Base-by-base conservation (phyloP, 1,284 basidiomycete genomes). In the Anthracocystis panici-leucophaei region DNA sequence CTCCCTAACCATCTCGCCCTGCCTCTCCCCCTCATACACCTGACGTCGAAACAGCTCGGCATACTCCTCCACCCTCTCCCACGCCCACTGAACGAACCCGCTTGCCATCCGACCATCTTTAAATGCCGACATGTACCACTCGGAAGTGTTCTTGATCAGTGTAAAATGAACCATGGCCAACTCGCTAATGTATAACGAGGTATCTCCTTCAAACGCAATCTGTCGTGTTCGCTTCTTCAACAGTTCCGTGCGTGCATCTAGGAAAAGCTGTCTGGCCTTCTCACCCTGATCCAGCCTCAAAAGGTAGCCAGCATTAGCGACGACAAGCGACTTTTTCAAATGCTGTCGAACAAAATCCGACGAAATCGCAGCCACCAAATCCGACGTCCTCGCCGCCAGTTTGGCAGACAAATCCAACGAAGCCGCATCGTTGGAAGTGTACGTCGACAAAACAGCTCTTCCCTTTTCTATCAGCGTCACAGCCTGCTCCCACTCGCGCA, bases 101-200 rank as follows among this genome's bases (percentile, higher is more conserved):
- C 93, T 95, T 0, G 95, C 93, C 81, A 95, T 93, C 69, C 93
- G 91, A 82, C 95, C 94, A 85, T 97, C 95, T 85, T 92, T 93
- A 86, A 97, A 99, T 52, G 94, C 95, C 1, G 91, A 91, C 83
- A 97, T 89, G 86, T 94, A 99, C 97, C 96, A 99, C 85, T 99
- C 96, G 44, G 93, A 93, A 1, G 95, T 97, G 83, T 99, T 93
- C 84, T 94, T 95, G 85, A 96, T 92, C 8, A 92, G 90, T 0
- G 93, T 94, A 80, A 96, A 96, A 67, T 91, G 89, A 0, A 96
- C 92, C 57, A 93, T 88, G 0, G 92, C 90, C 44, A 96, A 87
- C 80, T 95, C 92, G 18, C 90, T 91, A 53, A 95, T 83, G 77
- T 86, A 95, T 55, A 91, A 88, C 7, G 89, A 89, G n/a, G 93